Evolutionary conservation across 2,329 filamentous ascomycete species (phyloP).

Genomic region (Coniella vitis): DNA sequence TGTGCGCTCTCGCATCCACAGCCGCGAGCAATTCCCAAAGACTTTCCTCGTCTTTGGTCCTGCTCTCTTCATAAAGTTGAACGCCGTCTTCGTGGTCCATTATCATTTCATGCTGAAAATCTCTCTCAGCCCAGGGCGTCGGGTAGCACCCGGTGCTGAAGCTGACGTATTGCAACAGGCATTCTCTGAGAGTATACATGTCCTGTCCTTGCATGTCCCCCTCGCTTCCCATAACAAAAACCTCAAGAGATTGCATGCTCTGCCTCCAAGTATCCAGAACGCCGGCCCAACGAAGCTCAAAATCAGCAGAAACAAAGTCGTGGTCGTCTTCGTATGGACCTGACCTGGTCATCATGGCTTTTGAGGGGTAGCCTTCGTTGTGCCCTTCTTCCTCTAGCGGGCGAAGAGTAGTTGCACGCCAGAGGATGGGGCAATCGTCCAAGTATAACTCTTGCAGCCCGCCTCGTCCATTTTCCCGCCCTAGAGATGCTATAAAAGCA

Average conservation of each 20-base stretch:
- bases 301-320: not conserved
- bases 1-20: not conserved
- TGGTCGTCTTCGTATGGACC: not conserved
- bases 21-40: not conserved
- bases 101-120: constrained; percentile 1
- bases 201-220: constrained; percentile 4
- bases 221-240: constrained; percentile 8
- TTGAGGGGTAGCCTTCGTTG: not conserved
- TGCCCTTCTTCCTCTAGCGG: not conserved
- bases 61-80: not conserved
- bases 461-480: constrained; percentile 15
- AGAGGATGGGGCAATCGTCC: constrained; percentile 34
- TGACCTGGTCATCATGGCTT: not conserved
- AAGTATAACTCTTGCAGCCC: constrained; percentile 36
- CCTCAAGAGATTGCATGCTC: constrained; percentile 1
- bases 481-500: constrained; percentile 37
- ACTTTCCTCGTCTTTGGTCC: not conserved
- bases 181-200: not conserved
- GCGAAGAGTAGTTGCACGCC: not conserved
- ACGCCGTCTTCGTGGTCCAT: constrained; percentile 3
- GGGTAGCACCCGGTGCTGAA: not conserved
- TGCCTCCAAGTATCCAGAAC: not conserved
- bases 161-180: constrained; percentile 5
- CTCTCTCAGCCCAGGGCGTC: constrained; percentile 3
- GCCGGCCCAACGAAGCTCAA: constrained; percentile 3